Evolutionary conservation across 805 yeast genomes (phyloP).

Genomic region (Zygosaccharomyces lentus): DNA sequence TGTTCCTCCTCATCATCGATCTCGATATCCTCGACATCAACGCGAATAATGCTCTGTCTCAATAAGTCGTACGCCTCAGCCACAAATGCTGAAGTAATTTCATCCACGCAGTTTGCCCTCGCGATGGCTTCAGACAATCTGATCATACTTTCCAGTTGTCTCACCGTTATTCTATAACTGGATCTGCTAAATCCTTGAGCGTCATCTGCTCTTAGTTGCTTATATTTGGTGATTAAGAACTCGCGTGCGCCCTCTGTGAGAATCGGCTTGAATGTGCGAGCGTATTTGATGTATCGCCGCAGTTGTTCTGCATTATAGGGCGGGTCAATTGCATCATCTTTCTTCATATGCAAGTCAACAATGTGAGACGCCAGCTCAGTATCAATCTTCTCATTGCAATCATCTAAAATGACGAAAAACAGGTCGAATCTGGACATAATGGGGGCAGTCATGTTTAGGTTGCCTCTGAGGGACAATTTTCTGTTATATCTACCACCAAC

Average conservation of each 20-base stretch:
- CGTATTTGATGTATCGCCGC: slow-evolving; percentile 83
- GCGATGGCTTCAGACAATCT: slow-evolving; percentile 95
- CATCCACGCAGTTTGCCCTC: slow-evolving; percentile 90
- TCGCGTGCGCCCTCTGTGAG: slow-evolving; percentile 79
- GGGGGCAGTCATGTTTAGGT: slow-evolving; percentile 94
- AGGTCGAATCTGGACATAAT: slow-evolving; percentile 97
- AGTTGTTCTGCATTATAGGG: slow-evolving; percentile 88
- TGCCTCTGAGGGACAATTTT: slow-evolving; percentile 75
- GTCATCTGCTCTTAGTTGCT: slow-evolving; percentile 82
- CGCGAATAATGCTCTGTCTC: slow-evolving; percentile 87
- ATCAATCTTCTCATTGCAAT: slow-evolving; percentile 86
- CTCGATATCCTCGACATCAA: slow-evolving; percentile 89
- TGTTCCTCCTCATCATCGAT: slow-evolving; percentile 59
- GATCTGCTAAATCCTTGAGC: slow-evolving; percentile 77
- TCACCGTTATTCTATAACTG: slow-evolving; percentile 90
- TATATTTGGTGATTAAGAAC: slow-evolving; percentile 70
- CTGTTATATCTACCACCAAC: slow-evolving; percentile 95
- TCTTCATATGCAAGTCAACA: slow-evolving; percentile 84
- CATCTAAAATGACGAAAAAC: slow-evolving; percentile 91
- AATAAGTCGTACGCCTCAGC: slow-evolving; percentile 89
- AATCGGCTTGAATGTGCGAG: slow-evolving; percentile 86
- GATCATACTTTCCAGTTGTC: slow-evolving; percentile 93
- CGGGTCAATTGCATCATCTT: slow-evolving; percentile 85
- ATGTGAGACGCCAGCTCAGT: slow-evolving; percentile 88
- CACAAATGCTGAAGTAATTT: slow-evolving; percentile 76